Conservation (phyloP, 2,329 filamentous ascomycete genomes). For the Catunica adiposa region DNA sequence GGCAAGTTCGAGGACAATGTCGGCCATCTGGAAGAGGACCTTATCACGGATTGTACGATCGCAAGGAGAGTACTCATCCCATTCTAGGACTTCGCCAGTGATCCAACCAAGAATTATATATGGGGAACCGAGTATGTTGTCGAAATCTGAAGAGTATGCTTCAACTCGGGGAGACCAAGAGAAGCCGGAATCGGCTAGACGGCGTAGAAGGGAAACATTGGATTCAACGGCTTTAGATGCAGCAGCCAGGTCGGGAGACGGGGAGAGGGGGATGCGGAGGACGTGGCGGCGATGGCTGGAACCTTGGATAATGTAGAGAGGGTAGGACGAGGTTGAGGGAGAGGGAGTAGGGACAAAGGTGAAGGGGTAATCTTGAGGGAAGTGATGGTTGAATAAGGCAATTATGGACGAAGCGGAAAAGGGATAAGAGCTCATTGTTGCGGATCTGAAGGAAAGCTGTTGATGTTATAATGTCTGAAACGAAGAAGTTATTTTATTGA, state of each 20-base stretch:
- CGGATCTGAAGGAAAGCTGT: not conserved
- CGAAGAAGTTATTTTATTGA: too few species aligned
- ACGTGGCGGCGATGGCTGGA: slow-evolving; percentile 6
- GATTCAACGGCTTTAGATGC: not conserved
- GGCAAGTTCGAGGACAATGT: slow-evolving; percentile 11
- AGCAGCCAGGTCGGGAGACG: not conserved
- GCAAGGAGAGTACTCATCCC: slow-evolving; percentile 4
- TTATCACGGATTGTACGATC: slow-evolving; percentile 5
- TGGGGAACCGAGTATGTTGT: slow-evolving; percentile 9
- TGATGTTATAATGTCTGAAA: not conserved
- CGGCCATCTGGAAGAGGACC: slow-evolving; percentile 11
- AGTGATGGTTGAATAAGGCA: not conserved
- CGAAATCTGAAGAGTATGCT: slow-evolving; percentile 5
- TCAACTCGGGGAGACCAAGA: slow-evolving; percentile 11
- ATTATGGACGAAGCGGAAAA: slow-evolving; percentile 13
- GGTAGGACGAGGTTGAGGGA: not conserved
- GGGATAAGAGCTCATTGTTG: not conserved
- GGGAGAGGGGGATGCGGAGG: slow-evolving; percentile 4
- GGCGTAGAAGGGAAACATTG: not conserved
- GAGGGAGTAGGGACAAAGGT: not conserved
- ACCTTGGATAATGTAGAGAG: slow-evolving; percentile 10
- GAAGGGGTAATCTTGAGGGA: slow-evolving; percentile 6
- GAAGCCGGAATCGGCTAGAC: slow-evolving; percentile 11
- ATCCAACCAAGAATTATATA: slow-evolving; percentile 14
- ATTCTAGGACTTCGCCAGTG: not conserved